These are phyloP conservation scores for Phialophora expanda DNA, from an alignment of 2,329 filamentous ascomycete genomes.

Conservation along the genomic window DNA sequence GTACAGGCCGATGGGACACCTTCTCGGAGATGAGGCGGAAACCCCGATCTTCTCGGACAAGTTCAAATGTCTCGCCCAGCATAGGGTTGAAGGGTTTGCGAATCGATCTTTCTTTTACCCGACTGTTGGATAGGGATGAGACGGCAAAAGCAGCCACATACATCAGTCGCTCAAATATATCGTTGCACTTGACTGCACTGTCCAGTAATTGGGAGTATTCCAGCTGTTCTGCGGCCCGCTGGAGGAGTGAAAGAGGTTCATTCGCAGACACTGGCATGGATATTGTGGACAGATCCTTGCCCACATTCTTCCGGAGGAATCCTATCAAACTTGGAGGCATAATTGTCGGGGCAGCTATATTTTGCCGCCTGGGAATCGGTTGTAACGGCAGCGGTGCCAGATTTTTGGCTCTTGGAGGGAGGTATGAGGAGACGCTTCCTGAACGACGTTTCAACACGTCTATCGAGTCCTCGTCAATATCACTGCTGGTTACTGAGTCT, in stretches of 20 bases:
- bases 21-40: conserved; percentile 96
- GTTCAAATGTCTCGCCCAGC: conserved; percentile 92
- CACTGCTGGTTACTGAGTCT: conserved; percentile 69
- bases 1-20: conserved; percentile 87
- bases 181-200: conserved; percentile 63
- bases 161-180: conserved; percentile 73
- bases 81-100: conserved; percentile 98
- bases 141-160: conserved; percentile 90
- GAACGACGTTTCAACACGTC: conserved; percentile 42
- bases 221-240: conserved; percentile 85
- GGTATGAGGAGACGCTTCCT: conserved; percentile 59
- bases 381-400: conserved; percentile 78
- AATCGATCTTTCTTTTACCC: conserved; percentile 87
- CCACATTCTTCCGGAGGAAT: conserved; percentile 95
- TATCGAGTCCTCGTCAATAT: conserved; percentile 56
- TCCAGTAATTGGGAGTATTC: conserved; percentile 90
- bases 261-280: conserved; percentile 98
- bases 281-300: conserved; percentile 94
- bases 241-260: conserved; percentile 85
- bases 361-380: conserved; percentile 68
- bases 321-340: conserved; percentile 89
- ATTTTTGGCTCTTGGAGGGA: conserved; percentile 76
- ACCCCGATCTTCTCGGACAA: conserved; percentile 83
- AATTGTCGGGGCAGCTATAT: conserved; percentile 74
- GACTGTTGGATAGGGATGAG: conserved; percentile 78